Evolutionary conservation across 1,284 basidiomycete species (phyloP).

Genomic region (Stygiomarasmius scandens): DNA sequence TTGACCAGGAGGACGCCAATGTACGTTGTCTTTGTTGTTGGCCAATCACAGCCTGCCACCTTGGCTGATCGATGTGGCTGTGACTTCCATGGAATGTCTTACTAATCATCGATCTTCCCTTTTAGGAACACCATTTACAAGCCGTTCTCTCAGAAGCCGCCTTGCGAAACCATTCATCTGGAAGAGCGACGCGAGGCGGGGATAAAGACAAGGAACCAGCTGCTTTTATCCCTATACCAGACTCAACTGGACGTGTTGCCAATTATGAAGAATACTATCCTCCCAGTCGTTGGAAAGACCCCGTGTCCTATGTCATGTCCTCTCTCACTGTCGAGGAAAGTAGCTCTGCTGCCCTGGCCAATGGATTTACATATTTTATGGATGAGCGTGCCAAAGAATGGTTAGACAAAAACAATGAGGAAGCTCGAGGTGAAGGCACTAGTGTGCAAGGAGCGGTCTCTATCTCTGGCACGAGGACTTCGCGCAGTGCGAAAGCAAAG

Average conservation of each 20-base stretch:
- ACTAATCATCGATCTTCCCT: constrained; percentile 45
- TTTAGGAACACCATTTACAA: constrained; percentile 92
- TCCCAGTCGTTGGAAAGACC: constrained; percentile 71
- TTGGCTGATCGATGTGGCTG: constrained; percentile 36
- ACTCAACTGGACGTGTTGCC: constrained; percentile 81
- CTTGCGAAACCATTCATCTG: constrained; percentile 52
- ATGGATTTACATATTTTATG: constrained; percentile 87
- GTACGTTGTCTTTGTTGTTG: constrained; percentile 54
- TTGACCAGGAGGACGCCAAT: constrained; percentile 87
- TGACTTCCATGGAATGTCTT: constrained; percentile 64
- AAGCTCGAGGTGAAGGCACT: constrained; percentile 84
- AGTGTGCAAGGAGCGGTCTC: constrained; percentile 73
- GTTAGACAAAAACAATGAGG: constrained; percentile 91
- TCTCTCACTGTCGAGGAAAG: constrained; percentile 90
- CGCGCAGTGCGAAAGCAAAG: constrained; percentile 73
- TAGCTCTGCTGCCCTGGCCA: constrained; percentile 54
- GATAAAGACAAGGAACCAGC: constrained; percentile 49
- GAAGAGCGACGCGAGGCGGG: constrained; percentile 44
- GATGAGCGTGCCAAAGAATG: constrained; percentile 96
- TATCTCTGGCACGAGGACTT: constrained; percentile 50
- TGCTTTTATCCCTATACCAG: constrained; percentile 91
- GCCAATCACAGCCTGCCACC: constrained; percentile 31
- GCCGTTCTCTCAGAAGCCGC: constrained; percentile 79
- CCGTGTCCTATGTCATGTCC: constrained; percentile 79
- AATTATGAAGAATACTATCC: constrained; percentile 80